Evolutionary conservation across 352 stramenopile species (phyloP).

Genomic region (Globisporangium yorkense): DNA sequence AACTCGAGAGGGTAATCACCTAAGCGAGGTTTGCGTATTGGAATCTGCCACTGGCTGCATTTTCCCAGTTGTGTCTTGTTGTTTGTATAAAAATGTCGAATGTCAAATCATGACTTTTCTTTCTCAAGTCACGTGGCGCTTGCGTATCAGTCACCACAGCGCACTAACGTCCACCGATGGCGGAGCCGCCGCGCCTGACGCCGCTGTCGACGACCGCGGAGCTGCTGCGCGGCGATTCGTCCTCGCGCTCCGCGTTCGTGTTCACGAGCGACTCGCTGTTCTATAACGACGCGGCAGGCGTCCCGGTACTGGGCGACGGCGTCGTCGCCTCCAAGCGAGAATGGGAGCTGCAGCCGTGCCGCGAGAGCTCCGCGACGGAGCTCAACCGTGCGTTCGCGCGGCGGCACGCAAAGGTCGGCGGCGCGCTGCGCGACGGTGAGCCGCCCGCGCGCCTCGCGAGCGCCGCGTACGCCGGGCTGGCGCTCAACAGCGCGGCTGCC

Average conservation of each 20-base stretch:
- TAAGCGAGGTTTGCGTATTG: not conserved
- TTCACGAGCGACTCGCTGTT: conserved; percentile 3
- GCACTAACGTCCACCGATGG: no score
- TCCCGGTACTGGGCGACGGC: conserved; percentile 1
- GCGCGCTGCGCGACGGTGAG: conserved; percentile 31
- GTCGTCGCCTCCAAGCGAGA: conserved; percentile 5
- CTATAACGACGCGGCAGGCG: not conserved
- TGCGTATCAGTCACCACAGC: no score
- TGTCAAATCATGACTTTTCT: not conserved
- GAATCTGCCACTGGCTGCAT: not conserved
- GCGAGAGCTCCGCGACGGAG: not conserved
- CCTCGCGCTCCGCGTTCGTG: conserved; percentile 4
- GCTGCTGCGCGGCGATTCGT: conserved; percentile 4
- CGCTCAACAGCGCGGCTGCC: conserved; percentile 22
- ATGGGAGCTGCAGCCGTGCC: not conserved
- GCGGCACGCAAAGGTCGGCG: not conserved
- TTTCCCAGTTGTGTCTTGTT: not conserved
- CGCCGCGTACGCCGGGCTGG: conserved; percentile 30
- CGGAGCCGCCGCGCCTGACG: not conserved
- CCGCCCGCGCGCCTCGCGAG: conserved; percentile 29
- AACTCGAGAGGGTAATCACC: not conserved
- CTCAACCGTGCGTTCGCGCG: not conserved
- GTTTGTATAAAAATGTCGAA: not conserved
- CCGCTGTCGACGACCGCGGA: not conserved
- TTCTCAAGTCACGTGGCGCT: no score